phyloP scores from a whole-genome alignment of 129 eudicot genomes.

The Tagetes erecta region DNA sequence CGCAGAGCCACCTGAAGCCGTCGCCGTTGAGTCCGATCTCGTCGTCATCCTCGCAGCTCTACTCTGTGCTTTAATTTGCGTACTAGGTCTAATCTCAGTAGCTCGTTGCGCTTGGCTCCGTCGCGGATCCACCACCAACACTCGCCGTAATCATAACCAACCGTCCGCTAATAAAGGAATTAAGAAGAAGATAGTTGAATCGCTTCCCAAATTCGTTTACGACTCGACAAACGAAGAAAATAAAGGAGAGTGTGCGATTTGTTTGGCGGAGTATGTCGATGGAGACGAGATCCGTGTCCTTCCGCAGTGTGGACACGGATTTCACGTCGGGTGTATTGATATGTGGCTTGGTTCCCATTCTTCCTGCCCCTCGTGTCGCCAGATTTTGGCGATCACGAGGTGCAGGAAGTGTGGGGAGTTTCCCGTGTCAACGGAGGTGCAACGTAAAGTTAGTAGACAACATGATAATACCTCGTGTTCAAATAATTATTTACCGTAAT shows the following conservation, averaged over 20 bases:
- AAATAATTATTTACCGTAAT: constrained; percentile 30
- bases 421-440: constrained; percentile 14
- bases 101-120: constrained; percentile 81
- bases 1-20: constrained; percentile 24
- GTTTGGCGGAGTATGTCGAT: constrained; percentile 33
- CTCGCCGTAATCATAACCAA: constrained; percentile 16
- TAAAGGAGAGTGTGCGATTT: constrained; percentile 38
- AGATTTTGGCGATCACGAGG: constrained; percentile 27
- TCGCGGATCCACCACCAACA: constrained; percentile 32
- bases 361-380: constrained; percentile 37
- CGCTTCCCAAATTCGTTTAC: constrained; percentile 50
- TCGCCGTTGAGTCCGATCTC: constrained; percentile 24
- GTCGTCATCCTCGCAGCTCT: constrained; percentile 59
- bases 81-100: constrained; percentile 58
- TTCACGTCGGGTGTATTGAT: constrained; percentile 52
- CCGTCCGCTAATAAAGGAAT: constrained; percentile 54
- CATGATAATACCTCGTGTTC: constrained; percentile 12
- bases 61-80: constrained; percentile 69
- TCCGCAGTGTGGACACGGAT: constrained; percentile 52
- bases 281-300: constrained; percentile 48
- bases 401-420: constrained; percentile 33
- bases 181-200: constrained; percentile 50
- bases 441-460: constrained; percentile 1
- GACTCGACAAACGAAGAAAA: constrained; percentile 5
- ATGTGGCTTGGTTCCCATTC: constrained; percentile 44